Base-by-base conservation (phyloP, 2,329 filamentous ascomycete species). In the Plenodomus tracheiphilus region DNA sequence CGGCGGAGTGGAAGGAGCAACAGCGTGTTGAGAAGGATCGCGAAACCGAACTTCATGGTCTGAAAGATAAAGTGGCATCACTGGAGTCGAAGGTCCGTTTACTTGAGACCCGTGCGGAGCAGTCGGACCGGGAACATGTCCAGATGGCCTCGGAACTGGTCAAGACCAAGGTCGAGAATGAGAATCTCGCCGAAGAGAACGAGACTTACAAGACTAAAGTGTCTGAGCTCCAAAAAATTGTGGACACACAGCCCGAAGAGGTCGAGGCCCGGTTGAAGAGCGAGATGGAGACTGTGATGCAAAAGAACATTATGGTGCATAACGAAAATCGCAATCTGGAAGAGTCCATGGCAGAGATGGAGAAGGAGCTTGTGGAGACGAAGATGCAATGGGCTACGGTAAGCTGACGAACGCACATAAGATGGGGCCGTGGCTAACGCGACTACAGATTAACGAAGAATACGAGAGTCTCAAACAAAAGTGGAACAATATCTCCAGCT, bases 331-430 rank as follows among this genome's bases (percentile, higher is more conserved):
- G 88, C 51, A 84, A 81, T 49, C 77, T 99, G 59, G 92, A 97
- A 74, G 93, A 96, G 68, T 89, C 94, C 65, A 83, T 96, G 81
- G 81, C 84, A 4, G 91, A 97, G 61, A 89, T 97, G 78, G 94
- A 97, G 78, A 89, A 92, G 73, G 86, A 91, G 71, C 78, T 99
- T 58, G 93, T 99, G 55, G 85, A 87, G 69, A 94, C 91, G 1
- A 99, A 99, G 81, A 88, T 99, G 89, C 84, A 85, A 66, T 91
- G 92, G 77, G 94, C 94, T 46, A 91, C 97, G 86, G 93, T 96
- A 81, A 79, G 86, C 78, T 30, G 35, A 32, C 22, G 8, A 21
- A 21, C 16, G 22, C 16, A 15, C 4, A 11, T 11, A 11, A 17
- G 8, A 34, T 28, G 7, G 18, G n/a, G 13, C 17, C 19, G 43